Conservation (phyloP, 164 flowering plant genomes). For the Nelumbo lutea region DNA sequence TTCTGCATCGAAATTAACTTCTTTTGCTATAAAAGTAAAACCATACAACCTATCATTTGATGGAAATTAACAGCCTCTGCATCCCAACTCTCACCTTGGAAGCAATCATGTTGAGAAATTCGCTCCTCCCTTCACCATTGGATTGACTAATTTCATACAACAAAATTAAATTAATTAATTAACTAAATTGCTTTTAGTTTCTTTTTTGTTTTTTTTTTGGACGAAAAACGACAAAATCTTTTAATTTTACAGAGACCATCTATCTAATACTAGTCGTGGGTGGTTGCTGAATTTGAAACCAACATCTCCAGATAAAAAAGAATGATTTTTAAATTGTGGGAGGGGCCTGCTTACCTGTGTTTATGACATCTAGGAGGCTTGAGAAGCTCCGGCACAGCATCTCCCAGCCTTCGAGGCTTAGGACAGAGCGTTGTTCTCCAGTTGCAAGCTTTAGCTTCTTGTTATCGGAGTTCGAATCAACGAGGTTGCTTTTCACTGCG, state of each 20-base stretch:
- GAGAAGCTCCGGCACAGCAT: constrained; percentile 42
- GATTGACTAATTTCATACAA: constrained; percentile 27
- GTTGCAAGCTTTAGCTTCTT: constrained; percentile 14
- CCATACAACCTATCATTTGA: too few relatives aligned
- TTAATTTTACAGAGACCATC: too few relatives aligned
- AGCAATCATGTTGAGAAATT: constrained; percentile 27
- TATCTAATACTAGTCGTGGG: too few relatives aligned
- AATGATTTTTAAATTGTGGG: background rate
- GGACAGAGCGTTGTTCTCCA: constrained; percentile 41
- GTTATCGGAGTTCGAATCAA: constrained; percentile 21
- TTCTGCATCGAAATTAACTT: constrained; percentile 16
- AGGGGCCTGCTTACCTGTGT: constrained; percentile 26
- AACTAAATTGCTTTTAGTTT: background rate
- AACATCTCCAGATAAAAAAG: too few relatives aligned
- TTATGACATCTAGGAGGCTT: constrained; percentile 33
- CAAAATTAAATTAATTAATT: background rate
- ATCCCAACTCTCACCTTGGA: constrained; percentile 31
- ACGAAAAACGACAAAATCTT: too few relatives aligned
- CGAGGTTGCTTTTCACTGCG: constrained; percentile 28
- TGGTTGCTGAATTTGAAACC: too few relatives aligned
- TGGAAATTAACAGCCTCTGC: too few relatives aligned
- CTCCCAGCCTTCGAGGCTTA: constrained; percentile 43
- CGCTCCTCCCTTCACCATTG: constrained; percentile 31
- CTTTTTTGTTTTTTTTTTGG: too few relatives aligned
- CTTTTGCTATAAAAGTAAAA: background rate